phyloP scores from a whole-genome alignment of 192 early-diverging fungal genomes.

The Coemansia guatemalensis region DNA sequence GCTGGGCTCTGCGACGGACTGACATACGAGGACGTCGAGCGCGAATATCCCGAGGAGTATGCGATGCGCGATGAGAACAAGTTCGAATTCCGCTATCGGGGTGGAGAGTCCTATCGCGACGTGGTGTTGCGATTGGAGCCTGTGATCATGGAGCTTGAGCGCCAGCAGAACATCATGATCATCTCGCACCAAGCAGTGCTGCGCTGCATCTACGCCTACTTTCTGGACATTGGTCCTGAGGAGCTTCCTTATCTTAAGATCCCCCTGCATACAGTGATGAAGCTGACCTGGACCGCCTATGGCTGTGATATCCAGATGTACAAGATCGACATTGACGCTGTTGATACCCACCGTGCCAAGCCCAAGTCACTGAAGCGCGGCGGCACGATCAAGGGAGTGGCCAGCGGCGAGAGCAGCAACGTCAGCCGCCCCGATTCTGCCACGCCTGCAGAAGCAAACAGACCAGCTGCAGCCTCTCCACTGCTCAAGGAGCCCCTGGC shows the following conservation, averaged over 20 bases:
- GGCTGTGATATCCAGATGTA: conserved; percentile 92
- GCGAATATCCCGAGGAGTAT: conserved; percentile 91
- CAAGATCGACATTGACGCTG: conserved; percentile 94
- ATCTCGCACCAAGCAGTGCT: conserved; percentile 98
- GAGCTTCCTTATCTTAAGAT: conserved; percentile 99
- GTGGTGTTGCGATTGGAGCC: conserved; percentile 96
- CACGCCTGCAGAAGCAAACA: not conserved
- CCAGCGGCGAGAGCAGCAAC: not conserved
- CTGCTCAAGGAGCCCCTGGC: conserved; percentile 7
- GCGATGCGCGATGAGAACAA: conserved; percentile 96
- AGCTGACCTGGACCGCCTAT: conserved; percentile 96
- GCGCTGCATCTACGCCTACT: conserved; percentile 97
- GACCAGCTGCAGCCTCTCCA: not conserved
- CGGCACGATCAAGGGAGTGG: conserved; percentile 10
- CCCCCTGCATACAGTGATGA: conserved; percentile 95
- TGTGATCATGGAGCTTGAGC: conserved; percentile 98
- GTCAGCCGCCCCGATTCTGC: not conserved
- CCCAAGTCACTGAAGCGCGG: conserved; percentile 52
- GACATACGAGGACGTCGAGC: conserved; percentile 98
- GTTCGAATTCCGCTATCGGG: conserved; percentile 84
- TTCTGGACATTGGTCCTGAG: conserved; percentile 89
- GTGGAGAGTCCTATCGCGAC: conserved; percentile 92
- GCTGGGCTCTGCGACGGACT: conserved; percentile 97
- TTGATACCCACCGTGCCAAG: conserved; percentile 92
- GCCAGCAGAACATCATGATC: conserved; percentile 95